phyloP scores from a whole-genome alignment of 257 asterid genomes.

The Nicotiana attenuata region DNA sequence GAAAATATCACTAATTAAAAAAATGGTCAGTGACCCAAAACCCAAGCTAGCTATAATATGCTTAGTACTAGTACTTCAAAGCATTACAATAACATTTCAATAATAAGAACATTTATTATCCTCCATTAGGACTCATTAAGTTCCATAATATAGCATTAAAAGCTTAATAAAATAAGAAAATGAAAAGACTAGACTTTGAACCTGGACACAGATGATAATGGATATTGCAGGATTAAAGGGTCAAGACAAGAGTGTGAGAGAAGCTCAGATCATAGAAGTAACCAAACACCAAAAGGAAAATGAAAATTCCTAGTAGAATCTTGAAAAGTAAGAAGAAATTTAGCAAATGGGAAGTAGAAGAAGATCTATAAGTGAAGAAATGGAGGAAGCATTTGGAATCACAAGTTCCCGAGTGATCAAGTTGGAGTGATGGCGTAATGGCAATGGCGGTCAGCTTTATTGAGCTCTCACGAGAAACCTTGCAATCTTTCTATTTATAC shows the following conservation, averaged over 20 bases:
- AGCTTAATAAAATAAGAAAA: too few species aligned
- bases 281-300: background rate
- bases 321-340: background rate
- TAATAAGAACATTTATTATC: background rate
- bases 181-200: background rate
- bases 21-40: conserved; percentile 10
- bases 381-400: background rate
- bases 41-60: conserved; percentile 23
- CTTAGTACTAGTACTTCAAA: background rate
- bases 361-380: background rate
- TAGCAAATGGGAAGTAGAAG: background rate
- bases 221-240: background rate
- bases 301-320: background rate
- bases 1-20: conserved; percentile 12
- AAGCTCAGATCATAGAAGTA: background rate
- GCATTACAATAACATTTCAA: background rate
- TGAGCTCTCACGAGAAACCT: conserved; percentile 68
- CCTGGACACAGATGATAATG: background rate
- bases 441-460: conserved; percentile 34
- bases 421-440: conserved; percentile 2
- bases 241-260: background rate
- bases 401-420: conserved; percentile 4
- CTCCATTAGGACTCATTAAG: background rate
- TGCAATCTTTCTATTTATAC: conserved; percentile 32
- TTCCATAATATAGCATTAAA: background rate